Conservation (phyloP, 2,329 filamentous ascomycete species). For the Hypoxylon sp. region DNA sequence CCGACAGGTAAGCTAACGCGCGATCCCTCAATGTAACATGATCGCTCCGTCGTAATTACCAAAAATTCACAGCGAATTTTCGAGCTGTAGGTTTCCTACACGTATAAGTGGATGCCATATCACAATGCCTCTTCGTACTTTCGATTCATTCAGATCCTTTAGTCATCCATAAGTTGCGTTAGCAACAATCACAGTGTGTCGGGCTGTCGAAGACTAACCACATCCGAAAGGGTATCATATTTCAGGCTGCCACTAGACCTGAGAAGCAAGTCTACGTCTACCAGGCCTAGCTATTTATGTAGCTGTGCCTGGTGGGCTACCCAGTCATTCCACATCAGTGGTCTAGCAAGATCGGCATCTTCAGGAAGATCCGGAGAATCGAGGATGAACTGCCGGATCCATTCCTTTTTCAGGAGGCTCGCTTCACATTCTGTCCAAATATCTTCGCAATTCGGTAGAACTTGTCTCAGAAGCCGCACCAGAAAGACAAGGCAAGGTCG, state of each 20-base stretch:
- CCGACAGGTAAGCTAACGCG: background rate
- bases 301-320: background rate
- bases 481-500: constrained; percentile 44
- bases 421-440: constrained; percentile 45
- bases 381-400: constrained; percentile 43
- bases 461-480: constrained; percentile 39
- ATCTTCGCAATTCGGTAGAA: constrained; percentile 35
- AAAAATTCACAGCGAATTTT: background rate
- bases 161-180: background rate
- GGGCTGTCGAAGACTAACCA: background rate
- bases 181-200: background rate
- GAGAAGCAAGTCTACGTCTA: background rate
- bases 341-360: constrained; percentile 3
- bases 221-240: background rate
- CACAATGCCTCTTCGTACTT: too few relatives aligned
- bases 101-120: background rate
- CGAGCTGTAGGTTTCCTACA: background rate
- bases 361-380: constrained; percentile 40
- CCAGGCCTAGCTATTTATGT: background rate
- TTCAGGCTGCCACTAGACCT: background rate
- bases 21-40: too few relatives aligned
- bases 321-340: constrained; percentile 14
- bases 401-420: constrained; percentile 39
- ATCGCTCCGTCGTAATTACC: background rate
- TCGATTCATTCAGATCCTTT: background rate